phyloP scores from a whole-genome alignment of 2,329 filamentous ascomycete genomes.

The Penicillium aurantiogriseum region DNA sequence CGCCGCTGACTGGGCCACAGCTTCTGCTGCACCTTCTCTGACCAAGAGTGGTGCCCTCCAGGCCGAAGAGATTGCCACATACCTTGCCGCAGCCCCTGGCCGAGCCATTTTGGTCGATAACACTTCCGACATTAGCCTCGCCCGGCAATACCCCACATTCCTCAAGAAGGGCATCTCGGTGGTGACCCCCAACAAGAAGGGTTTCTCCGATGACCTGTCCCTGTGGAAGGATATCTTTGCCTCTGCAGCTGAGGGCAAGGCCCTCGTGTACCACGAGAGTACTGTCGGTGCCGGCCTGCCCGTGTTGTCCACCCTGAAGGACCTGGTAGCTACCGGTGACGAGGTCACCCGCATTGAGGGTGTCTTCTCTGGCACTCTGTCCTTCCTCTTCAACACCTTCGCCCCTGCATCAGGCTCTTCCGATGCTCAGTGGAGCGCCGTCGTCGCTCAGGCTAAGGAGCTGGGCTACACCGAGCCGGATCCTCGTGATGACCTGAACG shows the following conservation, averaged over 20 bases:
- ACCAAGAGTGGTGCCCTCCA: slow-evolving; percentile 50
- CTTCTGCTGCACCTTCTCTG: slow-evolving; percentile 62
- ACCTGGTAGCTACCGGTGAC: slow-evolving; percentile 92
- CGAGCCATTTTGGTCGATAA: slow-evolving; percentile 90
- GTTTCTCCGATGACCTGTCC: slow-evolving; percentile 76
- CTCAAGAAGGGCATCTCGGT: slow-evolving; percentile 80
- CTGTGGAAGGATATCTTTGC: slow-evolving; percentile 87
- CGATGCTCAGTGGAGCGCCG: slow-evolving; percentile 77
- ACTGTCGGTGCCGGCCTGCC: slow-evolving; percentile 91
- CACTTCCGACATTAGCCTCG: slow-evolving; percentile 85
- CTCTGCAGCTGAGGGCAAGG: slow-evolving; percentile 61
- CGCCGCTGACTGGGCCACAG: slow-evolving; percentile 55
- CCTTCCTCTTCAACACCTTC: slow-evolving; percentile 97
- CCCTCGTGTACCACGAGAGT: slow-evolving; percentile 91
- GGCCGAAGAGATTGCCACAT: slow-evolving; percentile 70
- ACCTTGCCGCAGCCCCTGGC: slow-evolving; percentile 73
- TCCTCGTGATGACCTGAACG: slow-evolving; percentile 81
- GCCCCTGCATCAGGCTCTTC: slow-evolving; percentile 68
- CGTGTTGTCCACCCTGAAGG: slow-evolving; percentile 87
- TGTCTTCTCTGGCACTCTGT: slow-evolving; percentile 97
- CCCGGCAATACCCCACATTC: slow-evolving; percentile 77
- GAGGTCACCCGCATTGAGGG: slow-evolving; percentile 90
- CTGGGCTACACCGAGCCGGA: slow-evolving; percentile 91
- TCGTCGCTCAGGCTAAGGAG: slow-evolving; percentile 88
- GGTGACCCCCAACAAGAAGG: slow-evolving; percentile 98